These are phyloP conservation scores for Venturia nashicola DNA, from an alignment of 2,329 filamentous ascomycete genomes.

Conservation along the genomic window DNA sequence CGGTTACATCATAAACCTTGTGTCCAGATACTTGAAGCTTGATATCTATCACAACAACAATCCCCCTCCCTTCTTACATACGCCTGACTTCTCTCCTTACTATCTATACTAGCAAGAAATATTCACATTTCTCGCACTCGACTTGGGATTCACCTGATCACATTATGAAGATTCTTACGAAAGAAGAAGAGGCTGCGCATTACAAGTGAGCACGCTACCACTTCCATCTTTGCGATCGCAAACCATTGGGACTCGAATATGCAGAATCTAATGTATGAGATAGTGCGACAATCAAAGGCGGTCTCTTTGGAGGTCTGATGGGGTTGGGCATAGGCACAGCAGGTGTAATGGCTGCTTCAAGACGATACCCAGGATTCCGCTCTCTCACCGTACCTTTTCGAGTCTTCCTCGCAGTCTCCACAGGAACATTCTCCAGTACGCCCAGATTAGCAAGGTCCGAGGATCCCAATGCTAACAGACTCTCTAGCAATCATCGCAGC, in stretches of 20 bases:
- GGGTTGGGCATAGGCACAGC: constrained; percentile 56
- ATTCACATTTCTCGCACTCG: neutral
- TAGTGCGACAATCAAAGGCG: constrained; percentile 65
- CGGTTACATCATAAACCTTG: neutral
- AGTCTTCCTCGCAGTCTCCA: constrained; percentile 74
- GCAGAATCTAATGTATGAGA: neutral
- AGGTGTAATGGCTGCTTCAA: constrained; percentile 55
- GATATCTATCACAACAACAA: neutral
- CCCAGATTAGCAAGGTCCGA: neutral
- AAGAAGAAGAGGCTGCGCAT: constrained; percentile 82
- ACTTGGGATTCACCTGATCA: neutral
- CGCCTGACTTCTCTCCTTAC: neutral
- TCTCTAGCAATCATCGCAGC: constrained; percentile 60
- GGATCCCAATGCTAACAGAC: neutral
- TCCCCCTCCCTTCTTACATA: too few species aligned
- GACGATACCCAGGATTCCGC: constrained; percentile 67
- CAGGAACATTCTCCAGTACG: constrained; percentile 64
- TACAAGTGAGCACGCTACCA: constrained; percentile 45
- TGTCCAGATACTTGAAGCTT: neutral
- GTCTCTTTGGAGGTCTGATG: constrained; percentile 55
- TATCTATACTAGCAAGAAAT: neutral
- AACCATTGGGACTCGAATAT: neutral
- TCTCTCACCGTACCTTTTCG: constrained; percentile 79
- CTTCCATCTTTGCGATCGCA: constrained; percentile 11
- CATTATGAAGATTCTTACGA: constrained; percentile 87